These are phyloP conservation scores for Populus hybrid DNA, from an alignment of 441 rosid genomes.

Conservation along the genomic window DNA sequence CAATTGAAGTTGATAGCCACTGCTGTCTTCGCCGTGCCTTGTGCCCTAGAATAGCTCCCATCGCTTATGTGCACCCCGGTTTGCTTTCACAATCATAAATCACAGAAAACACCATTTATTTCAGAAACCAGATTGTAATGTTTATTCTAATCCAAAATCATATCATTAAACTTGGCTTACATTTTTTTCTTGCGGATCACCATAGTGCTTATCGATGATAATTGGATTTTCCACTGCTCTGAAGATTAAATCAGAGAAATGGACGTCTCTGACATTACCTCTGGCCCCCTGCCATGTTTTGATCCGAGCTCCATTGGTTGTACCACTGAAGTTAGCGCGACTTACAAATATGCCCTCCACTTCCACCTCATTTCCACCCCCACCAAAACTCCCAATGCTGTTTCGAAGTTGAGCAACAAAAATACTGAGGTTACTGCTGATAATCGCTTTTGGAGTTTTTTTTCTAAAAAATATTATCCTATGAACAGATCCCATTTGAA, in stretches of 20 bases:
- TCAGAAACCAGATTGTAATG: neutral
- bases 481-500: too few relatives aligned
- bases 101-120: neutral
- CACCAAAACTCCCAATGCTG: constrained; percentile 63
- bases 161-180: constrained; percentile 20
- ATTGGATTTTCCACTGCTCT: constrained; percentile 42
- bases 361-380: constrained; percentile 29
- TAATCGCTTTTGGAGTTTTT: neutral
- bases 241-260: constrained; percentile 35
- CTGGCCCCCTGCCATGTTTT: constrained; percentile 54
- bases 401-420: too few relatives aligned
- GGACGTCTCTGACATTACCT: constrained; percentile 35
- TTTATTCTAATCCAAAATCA: neutral
- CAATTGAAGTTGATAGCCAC: constrained; percentile 50
- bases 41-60: constrained; percentile 27
- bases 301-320: constrained; percentile 57
- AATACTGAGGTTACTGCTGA: too few relatives aligned
- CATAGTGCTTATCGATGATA: constrained; percentile 51
- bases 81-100: neutral
- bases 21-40: constrained; percentile 42
- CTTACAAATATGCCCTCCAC: constrained; percentile 40
- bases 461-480: too few relatives aligned
- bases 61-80: constrained; percentile 42
- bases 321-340: constrained; percentile 29
- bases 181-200: constrained; percentile 19